These are phyloP conservation scores for Calonectria crousiana DNA, from an alignment of 2,329 filamentous ascomycete species.

Conservation along the genomic window DNA sequence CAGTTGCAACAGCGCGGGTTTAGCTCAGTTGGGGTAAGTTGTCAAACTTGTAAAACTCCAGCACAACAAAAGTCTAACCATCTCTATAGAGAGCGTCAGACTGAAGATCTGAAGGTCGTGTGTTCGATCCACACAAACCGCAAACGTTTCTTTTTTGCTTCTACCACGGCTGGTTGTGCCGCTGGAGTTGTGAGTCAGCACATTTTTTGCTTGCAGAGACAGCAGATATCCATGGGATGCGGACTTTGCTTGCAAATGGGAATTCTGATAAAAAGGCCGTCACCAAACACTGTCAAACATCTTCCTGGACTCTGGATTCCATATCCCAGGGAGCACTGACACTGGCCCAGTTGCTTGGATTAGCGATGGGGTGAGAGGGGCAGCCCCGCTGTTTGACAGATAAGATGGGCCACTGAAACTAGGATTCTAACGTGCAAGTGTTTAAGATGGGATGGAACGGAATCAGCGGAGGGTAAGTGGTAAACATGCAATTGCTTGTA, in stretches of 20 bases:
- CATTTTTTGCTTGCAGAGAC: neutral
- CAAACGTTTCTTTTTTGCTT: conserved; percentile 33
- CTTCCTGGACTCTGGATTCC: neutral
- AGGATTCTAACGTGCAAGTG: no score
- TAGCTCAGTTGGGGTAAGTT: conserved; percentile 47
- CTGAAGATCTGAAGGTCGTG: conserved; percentile 47
- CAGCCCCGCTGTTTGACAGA: neutral
- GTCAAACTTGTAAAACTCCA: conserved; percentile 29
- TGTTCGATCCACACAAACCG: conserved; percentile 48
- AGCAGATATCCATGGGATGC: neutral
- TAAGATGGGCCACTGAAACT: neutral
- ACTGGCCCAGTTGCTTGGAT: neutral
- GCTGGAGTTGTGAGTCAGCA: neutral
- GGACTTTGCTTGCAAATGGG: neutral
- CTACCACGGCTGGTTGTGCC: neutral
- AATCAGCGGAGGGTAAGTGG: neutral
- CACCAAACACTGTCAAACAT: neutral
- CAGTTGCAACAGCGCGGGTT: conserved; percentile 42
- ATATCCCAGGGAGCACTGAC: neutral
- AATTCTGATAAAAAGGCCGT: neutral
- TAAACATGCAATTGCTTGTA: neutral
- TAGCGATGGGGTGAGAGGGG: neutral
- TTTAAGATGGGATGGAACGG: neutral
- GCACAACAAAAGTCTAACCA: conserved; percentile 28
- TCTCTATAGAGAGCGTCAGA: conserved; percentile 36